Evolutionary conservation across 2,329 filamentous ascomycete species (phyloP).

Genomic region (Rhynchosporium agropyri): DNA sequence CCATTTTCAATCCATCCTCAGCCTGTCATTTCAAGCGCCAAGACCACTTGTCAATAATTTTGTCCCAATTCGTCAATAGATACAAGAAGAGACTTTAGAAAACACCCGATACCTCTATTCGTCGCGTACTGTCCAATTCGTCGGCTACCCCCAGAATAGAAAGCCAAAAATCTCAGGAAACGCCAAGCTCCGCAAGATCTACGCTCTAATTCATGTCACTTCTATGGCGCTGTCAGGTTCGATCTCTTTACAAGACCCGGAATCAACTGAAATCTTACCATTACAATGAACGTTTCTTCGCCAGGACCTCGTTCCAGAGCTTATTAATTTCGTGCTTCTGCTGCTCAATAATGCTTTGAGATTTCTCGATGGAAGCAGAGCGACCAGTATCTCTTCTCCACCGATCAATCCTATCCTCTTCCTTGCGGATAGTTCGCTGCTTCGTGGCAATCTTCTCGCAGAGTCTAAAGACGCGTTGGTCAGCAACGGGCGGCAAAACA

Average conservation of each 20-base stretch:
- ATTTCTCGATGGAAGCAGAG: conserved; percentile 24
- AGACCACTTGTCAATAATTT: conserved; percentile 27
- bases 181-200: not conserved
- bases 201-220: not conserved
- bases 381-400: conserved; percentile 55
- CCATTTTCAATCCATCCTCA: conserved; percentile 23
- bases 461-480: conserved; percentile 44
- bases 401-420: conserved; percentile 72
- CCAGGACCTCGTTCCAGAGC: conserved; percentile 42
- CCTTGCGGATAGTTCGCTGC: conserved; percentile 71
- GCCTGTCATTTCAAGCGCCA: conserved; percentile 33
- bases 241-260: not conserved
- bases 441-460: conserved; percentile 92
- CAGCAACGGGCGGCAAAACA: not conserved
- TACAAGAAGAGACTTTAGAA: conserved; percentile 1
- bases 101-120: not conserved
- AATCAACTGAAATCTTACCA: conserved; percentile 18
- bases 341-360: conserved; percentile 64
- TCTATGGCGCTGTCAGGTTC: conserved; percentile 11
- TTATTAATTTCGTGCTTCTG: conserved; percentile 62
- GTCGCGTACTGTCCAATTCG: not conserved
- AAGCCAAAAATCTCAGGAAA: not conserved
- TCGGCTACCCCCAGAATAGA: conserved; percentile 3
- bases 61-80: conserved; percentile 7
- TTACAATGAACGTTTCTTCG: conserved; percentile 18